These are phyloP conservation scores for Tolypocladium guangdongense DNA, from an alignment of 2,329 filamentous ascomycete species.

Conservation along the genomic window DNA sequence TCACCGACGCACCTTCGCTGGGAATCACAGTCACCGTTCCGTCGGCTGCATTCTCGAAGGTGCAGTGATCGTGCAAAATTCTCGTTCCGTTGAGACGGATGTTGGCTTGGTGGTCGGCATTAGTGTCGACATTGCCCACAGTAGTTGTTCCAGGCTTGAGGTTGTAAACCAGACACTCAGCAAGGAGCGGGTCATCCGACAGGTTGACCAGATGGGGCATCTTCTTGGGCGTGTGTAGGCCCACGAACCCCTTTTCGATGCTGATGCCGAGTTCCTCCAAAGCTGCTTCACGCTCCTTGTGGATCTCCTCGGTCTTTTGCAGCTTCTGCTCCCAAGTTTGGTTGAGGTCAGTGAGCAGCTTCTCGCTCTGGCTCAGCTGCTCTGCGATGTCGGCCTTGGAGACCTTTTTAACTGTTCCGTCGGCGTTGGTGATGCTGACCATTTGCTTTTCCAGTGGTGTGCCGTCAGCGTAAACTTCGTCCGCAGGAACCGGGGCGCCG, in stretches of 20 bases:
- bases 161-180: constrained; percentile 96
- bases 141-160: constrained; percentile 90
- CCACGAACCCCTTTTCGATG: constrained; percentile 96
- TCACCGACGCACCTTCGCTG: constrained; percentile 84
- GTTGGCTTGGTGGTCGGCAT: constrained; percentile 63
- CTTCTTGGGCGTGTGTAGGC: constrained; percentile 91
- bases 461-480: constrained; percentile 82
- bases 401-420: constrained; percentile 85
- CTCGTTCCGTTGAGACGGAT: constrained; percentile 90
- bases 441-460: constrained; percentile 93
- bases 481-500: constrained; percentile 42
- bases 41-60: constrained; percentile 78
- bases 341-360: constrained; percentile 89
- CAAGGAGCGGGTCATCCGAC: constrained; percentile 85
- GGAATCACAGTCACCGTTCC: constrained; percentile 88
- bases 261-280: constrained; percentile 96
- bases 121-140: constrained; percentile 86
- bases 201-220: constrained; percentile 98
- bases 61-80: constrained; percentile 86
- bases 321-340: constrained; percentile 99
- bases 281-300: constrained; percentile 91
- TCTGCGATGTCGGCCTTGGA: constrained; percentile 98
- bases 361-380: constrained; percentile 91
- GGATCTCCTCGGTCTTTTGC: constrained; percentile 88
- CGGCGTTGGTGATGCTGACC: constrained; percentile 79